phyloP scores from a whole-genome alignment of 192 early-diverging fungal genomes.

The Paraglomus brasilianum region DNA sequence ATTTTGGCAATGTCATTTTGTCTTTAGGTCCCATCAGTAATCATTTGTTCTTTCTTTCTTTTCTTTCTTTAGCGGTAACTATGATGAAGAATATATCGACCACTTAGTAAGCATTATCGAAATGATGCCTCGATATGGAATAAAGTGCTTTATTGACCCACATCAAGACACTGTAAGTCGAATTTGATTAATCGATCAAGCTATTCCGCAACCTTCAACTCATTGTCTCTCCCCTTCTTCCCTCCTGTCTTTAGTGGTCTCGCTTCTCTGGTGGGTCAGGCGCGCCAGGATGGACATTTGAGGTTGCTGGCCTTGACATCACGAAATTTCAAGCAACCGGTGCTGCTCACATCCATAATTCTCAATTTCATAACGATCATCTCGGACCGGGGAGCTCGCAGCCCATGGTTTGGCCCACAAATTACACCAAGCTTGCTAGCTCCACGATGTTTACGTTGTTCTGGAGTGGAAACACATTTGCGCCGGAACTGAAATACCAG shows the following conservation, averaged over 20 bases:
- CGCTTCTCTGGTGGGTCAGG: slow-evolving; percentile 79
- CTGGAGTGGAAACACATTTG: slow-evolving; percentile 75
- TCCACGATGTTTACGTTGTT: slow-evolving; percentile 87
- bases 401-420: slow-evolving; percentile 81
- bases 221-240: neutral
- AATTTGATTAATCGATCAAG: neutral
- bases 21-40: too few species aligned
- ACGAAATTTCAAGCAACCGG: slow-evolving; percentile 71
- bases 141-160: slow-evolving; percentile 85
- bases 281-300: slow-evolving; percentile 87
- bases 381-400: slow-evolving; percentile 38
- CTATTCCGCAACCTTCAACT: neutral
- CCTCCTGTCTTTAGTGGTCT: slow-evolving; percentile 47
- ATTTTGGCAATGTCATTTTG: too few species aligned
- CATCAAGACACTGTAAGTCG: slow-evolving; percentile 76
- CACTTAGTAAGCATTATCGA: slow-evolving; percentile 66
- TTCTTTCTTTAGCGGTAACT: slow-evolving; percentile 55
- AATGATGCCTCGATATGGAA: slow-evolving; percentile 69
- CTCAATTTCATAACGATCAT: slow-evolving; percentile 48
- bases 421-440: slow-evolving; percentile 81
- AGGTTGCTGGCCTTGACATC: slow-evolving; percentile 73
- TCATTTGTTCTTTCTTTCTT: neutral
- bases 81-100: slow-evolving; percentile 81
- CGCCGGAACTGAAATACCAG: slow-evolving; percentile 62
- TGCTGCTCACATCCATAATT: slow-evolving; percentile 78